Conservation (phyloP, 2,329 filamentous ascomycete species). For the Fusarium secorum region DNA sequence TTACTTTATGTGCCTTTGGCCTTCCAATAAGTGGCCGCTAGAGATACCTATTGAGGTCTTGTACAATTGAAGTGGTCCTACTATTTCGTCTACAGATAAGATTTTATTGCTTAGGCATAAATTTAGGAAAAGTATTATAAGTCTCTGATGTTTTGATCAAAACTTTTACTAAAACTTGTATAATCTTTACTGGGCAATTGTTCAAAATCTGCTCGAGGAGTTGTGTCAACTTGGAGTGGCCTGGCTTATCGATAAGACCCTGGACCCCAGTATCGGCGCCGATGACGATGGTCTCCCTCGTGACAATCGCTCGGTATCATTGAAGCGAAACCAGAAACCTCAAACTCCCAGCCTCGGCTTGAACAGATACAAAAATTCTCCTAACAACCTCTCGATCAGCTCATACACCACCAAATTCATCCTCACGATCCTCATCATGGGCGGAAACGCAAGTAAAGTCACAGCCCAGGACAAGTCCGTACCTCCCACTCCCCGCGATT, state of each 20-base stretch:
- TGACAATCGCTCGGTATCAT: constrained; percentile 33
- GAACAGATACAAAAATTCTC: not conserved
- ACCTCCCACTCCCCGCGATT: constrained; percentile 13
- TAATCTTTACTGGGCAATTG: not conserved
- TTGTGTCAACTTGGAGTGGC: constrained; percentile 8
- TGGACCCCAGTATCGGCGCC: constrained; percentile 22
- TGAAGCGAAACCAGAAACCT: not conserved
- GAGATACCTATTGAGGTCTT: not conserved
- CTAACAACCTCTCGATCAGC: not conserved
- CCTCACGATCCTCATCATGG: constrained; percentile 52
- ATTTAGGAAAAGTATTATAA: accelerated
- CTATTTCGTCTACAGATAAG: accelerated
- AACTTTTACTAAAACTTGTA: not conserved
- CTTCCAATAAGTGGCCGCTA: not conserved
- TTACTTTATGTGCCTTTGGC: not conserved
- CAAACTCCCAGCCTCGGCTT: not conserved
- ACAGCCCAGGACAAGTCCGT: constrained; percentile 84
- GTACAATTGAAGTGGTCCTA: not conserved
- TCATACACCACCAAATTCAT: constrained; percentile 1
- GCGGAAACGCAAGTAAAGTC: constrained; percentile 64
- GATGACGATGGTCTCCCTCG: constrained; percentile 42
- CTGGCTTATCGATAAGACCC: constrained; percentile 40
- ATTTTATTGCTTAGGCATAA: not conserved
- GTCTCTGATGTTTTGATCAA: no score
- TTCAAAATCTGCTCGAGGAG: not conserved